Base-by-base conservation (phyloP, 169 alveolate species). In the Cryptosporidium canis region DNA sequence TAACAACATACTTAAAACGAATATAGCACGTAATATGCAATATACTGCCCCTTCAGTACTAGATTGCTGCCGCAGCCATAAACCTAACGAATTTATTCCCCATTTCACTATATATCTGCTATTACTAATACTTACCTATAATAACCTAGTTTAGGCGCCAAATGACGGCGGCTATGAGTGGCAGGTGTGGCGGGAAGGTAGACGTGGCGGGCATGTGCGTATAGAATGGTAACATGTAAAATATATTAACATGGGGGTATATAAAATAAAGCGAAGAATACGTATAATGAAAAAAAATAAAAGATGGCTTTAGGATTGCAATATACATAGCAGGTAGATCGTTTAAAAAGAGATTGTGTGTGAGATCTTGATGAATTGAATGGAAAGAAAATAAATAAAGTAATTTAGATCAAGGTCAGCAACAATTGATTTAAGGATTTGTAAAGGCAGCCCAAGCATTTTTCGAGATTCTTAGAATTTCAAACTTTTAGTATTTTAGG, bases 251-350 rank as follows among this genome's bases (percentile, higher is more conserved):
- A 44, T 35, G 31, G 45, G 45, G 68, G 67, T 66, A 66, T 41
- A 66, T 66, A 58, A 39, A 41, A 24, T 41, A 39, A 24, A 43
- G 53, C 21, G 35, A 24, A 41, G 31, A 66, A 66, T 66, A 66
- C 82, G 82, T 66, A 66, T 66, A 66, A 24, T 66, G 58, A 39
- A 43, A 43, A 61, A 67, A 55, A 70, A 70, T 37, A 70, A 58
- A 70, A 70, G 64, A 55, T 37, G 47, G 67, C 7, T 51, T 51
- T 27, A 55, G 41, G 66, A 12, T 51, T 47, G 84, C 51, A 37
- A n/a, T 55, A 67, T 16, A 67, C 45, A 45, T 14, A 67, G 56
- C 48, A 48, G 41, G 48, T 35, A 51, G 41, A 70, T 67, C 21
- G 67, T 48, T 70, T 29, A 48, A 3, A 70, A 45, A 31, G 35